phyloP scores from a whole-genome alignment of 495 filamentous ascomycete species.

The Podospora pseudocomata region DNA sequence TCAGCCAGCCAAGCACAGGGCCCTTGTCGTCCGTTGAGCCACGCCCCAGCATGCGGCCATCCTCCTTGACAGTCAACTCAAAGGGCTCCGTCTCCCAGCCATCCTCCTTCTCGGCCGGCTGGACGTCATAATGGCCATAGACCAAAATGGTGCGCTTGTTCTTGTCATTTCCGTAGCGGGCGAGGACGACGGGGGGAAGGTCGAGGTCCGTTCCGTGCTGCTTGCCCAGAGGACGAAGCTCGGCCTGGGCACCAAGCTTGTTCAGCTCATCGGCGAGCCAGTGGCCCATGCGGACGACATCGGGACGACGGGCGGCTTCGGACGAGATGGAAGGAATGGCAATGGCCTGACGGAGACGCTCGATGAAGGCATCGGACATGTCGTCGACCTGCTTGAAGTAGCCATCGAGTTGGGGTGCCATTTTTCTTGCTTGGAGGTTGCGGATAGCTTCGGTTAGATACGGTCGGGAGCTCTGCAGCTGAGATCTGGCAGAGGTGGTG shows the following conservation, averaged over 20 bases:
- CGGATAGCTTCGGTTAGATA: constrained; percentile 48
- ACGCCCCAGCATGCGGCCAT: constrained; percentile 92
- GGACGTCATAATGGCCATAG: constrained; percentile 99
- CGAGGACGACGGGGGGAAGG: constrained; percentile 87
- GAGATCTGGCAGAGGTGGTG: background rate
- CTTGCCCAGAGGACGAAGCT: constrained; percentile 79
- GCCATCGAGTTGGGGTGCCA: constrained; percentile 78
- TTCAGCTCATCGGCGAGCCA: constrained; percentile 81
- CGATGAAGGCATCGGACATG: constrained; percentile 78
- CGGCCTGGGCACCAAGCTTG: constrained; percentile 77
- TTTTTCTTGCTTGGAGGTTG: constrained; percentile 57
- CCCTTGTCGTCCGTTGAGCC: constrained; percentile 98
- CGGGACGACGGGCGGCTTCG: constrained; percentile 77
- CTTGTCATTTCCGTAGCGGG: constrained; percentile 84
- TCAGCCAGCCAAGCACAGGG: constrained; percentile 94
- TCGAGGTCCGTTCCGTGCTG: constrained; percentile 88
- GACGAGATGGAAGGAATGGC: constrained; percentile 95
- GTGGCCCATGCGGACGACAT: constrained; percentile 95
- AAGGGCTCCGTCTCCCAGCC: constrained; percentile 98
- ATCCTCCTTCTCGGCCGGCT: constrained; percentile 88
- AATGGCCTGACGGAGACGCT: constrained; percentile 86
- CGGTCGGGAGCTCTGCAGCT: constrained; percentile 20
- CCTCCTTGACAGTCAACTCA: constrained; percentile 77
- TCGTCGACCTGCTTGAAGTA: constrained; percentile 88
- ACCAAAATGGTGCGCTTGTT: constrained; percentile 92